Evolutionary conservation across 1,139 yeast genomes (phyloP).

Genomic region (Lodderomyces margitis): DNA sequence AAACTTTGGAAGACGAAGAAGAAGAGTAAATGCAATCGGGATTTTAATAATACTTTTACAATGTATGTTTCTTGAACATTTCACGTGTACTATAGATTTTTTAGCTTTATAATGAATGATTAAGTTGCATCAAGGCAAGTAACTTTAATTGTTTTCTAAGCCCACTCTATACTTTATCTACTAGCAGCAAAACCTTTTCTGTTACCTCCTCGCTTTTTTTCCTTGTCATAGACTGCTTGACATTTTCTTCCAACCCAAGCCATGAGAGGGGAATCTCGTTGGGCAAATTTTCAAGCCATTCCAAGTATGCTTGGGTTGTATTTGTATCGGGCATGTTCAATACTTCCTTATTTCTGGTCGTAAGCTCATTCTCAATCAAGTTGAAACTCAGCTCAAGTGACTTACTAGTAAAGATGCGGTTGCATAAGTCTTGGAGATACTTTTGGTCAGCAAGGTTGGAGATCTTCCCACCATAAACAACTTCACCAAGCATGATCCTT

Average conservation of each 20-base stretch:
- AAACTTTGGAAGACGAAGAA: conserved; percentile 93
- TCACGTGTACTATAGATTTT: conserved; percentile 1
- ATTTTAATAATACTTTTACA: too few species aligned
- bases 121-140: conserved; percentile 1
- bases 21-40: conserved; percentile 27
- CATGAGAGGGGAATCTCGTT: conserved; percentile 60
- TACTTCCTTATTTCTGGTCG: conserved; percentile 15
- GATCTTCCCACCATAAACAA: conserved; percentile 76
- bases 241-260: conserved; percentile 48
- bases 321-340: conserved; percentile 51
- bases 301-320: conserved; percentile 28
- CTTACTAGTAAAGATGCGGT: conserved; percentile 23
- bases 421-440: conserved; percentile 27
- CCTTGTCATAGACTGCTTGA: neutral
- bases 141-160: conserved; percentile 5
- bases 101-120: conserved; percentile 1
- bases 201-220: neutral
- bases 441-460: conserved; percentile 45
- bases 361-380: conserved; percentile 29
- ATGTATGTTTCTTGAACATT: too few species aligned
- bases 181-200: conserved; percentile 18
- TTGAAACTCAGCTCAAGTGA: conserved; percentile 30
- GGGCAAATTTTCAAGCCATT: conserved; percentile 60
- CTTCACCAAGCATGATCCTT: conserved; percentile 46
- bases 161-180: conserved; percentile 11